phyloP scores from a whole-genome alignment of 2,329 filamentous ascomycete species.

The Elsinoe fawcettii region DNA sequence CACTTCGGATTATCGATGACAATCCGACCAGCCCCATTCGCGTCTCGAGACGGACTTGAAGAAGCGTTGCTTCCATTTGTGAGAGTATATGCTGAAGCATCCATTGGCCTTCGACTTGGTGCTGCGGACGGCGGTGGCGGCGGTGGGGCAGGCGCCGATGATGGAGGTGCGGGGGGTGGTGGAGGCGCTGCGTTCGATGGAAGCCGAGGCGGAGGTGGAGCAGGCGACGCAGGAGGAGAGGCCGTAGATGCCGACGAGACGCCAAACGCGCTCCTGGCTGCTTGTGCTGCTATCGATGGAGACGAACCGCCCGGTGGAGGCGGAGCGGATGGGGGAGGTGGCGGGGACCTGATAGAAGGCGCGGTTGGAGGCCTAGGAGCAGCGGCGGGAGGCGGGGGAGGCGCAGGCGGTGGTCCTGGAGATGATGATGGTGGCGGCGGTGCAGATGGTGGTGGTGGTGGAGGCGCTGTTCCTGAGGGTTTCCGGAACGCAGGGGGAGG shows the following conservation, averaged over 20 bases:
- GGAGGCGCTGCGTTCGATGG: conserved; percentile 31
- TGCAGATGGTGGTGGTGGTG: conserved; percentile 28
- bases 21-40: conserved; percentile 24
- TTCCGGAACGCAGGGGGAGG: conserved; percentile 52
- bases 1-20: conserved; percentile 72
- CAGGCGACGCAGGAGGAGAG: conserved; percentile 26
- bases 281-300: conserved; percentile 50
- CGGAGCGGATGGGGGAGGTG: conserved; percentile 19
- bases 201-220: conserved; percentile 33
- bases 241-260: conserved; percentile 27
- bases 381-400: conserved; percentile 26
- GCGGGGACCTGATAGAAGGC: conserved; percentile 31
- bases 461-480: conserved; percentile 42
- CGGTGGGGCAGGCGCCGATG: conserved; percentile 22
- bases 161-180: conserved; percentile 28
- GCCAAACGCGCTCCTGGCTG: conserved; percentile 51
- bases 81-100: conserved; percentile 30
- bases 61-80: conserved; percentile 32
- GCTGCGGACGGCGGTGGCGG: conserved; percentile 22
- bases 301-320: conserved; percentile 31
- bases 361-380: conserved; percentile 53
- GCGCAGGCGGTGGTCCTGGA: conserved; percentile 49
- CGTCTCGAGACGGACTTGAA: conserved; percentile 15
- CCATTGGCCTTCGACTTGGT: conserved; percentile 20
- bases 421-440: conserved; percentile 46